Base-by-base conservation (phyloP, 139 green algal species). In the Auxenochlorella pyrenoidosa region DNA sequence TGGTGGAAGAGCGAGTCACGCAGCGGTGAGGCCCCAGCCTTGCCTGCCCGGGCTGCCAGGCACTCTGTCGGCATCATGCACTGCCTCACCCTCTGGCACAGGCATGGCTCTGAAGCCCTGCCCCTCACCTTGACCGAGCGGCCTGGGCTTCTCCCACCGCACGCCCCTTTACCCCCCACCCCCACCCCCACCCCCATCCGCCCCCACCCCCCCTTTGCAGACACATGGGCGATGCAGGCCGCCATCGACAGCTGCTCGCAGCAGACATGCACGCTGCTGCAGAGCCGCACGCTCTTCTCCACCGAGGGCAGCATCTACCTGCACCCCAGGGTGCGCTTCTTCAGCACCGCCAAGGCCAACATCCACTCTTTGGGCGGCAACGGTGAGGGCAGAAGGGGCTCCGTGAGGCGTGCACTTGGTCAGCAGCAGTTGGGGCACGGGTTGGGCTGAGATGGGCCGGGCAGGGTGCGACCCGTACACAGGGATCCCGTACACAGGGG, bases 291-390 rank as follows among this genome's bases (percentile, higher is more conserved):
- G 1, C 26, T 63, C 22, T 38, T 30, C 38, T 38, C 75, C 22
- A 71, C 63, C 63, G 38, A 70, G 32, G 30, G 38, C n/a, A 18
- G 60, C 5, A 36, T 70, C 5, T 38, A 60, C 22, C 15, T 85
- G 54, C 72, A 76, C 79, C 24, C 22, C 8, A 38, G 40, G 38
- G 75, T 51, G 19, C 54, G 60, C 59, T 70, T 77, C n/a, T 85
- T 76, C 24, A 63, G 51, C 36, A 85, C 38, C 18, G 15, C 75
- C 43, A 82, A 82, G 75, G 75, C 75, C 40, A n/a, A 71, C 63
- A 15, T 71, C 30, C 63, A 71, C 26, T 36, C 28, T 24, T 4
- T 71, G 63, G 63, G 63, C 26, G 63, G 63, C 70, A 77, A 43
- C 8, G 36, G 70, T 77, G 34, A 54, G 40, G 40, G 36, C 36